A percentile compares a stretch with the other conserved stretches of the same genome.
These are phyloP conservation scores for Claviceps lovelessii DNA, from an alignment of 2,329 filamentous ascomycete species.

Conservation along the genomic window DNA sequence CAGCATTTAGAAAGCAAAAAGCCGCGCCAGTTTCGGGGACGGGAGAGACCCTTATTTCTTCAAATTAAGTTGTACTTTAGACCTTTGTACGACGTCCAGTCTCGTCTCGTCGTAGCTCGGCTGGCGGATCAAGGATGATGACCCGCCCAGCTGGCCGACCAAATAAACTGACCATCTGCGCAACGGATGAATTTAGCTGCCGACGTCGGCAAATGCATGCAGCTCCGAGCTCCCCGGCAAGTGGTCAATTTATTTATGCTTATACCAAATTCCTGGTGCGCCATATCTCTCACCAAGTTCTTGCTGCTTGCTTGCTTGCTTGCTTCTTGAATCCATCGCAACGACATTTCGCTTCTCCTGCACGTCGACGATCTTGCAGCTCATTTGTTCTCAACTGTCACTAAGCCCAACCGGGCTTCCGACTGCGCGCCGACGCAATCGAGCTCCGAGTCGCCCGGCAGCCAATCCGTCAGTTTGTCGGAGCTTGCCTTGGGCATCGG, in stretches of 20 bases:
- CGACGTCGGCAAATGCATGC: background rate
- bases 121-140: too few species aligned
- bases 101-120: too few species aligned
- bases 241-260: too few species aligned
- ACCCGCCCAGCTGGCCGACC: too few species aligned
- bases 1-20: too few species aligned
- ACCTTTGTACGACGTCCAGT: too few species aligned
- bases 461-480: background rate
- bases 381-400: background rate
- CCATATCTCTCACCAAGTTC: background rate
- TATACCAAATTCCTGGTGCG: background rate
- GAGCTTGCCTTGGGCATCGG: background rate
- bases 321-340: background rate
- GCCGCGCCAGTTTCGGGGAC: too few species aligned
- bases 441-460: background rate
- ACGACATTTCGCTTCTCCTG: background rate
- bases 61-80: too few species aligned
- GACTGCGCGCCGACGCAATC: slow-evolving; percentile 1
- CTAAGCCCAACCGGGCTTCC: background rate
- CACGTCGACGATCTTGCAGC: background rate
- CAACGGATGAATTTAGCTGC: background rate
- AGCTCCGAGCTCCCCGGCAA: background rate
- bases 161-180: background rate
- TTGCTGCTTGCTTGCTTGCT: background rate
- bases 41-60: too few species aligned